These are phyloP conservation scores for Cryptosporidium parvum DNA, from an alignment of 169 alveolate species.

Conservation along the genomic window DNA sequence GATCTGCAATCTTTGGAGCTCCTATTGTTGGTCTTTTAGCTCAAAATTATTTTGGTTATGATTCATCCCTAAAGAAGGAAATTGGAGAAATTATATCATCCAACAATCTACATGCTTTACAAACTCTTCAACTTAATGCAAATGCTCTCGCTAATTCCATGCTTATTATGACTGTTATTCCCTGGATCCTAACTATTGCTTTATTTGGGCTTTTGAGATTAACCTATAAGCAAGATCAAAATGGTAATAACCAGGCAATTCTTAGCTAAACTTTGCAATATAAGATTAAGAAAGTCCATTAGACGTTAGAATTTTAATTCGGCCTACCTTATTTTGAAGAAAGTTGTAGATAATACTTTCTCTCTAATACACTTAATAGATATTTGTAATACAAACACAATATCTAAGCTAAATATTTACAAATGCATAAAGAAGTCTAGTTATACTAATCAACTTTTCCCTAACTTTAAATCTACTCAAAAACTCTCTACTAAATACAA, in stretches of 20 bases:
- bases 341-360: neutral
- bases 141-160: constrained; percentile 73
- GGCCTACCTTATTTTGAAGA: neutral
- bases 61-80: constrained; percentile 46
- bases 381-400: neutral
- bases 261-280: neutral
- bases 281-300: no score
- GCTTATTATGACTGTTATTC: constrained; percentile 56
- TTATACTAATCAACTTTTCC: neutral
- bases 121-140: constrained; percentile 25
- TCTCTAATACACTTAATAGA: neutral
- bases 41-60: constrained; percentile 55
- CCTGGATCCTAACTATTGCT: constrained; percentile 61
- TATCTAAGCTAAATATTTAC: neutral
- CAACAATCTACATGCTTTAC: constrained; percentile 1
- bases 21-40: constrained; percentile 76
- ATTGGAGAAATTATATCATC: constrained; percentile 1
- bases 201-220: constrained; percentile 44
- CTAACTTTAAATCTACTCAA: neutral
- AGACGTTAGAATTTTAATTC: no score
- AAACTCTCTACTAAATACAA: neutral
- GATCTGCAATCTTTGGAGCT: constrained; percentile 81
- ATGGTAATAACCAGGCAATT: neutral
- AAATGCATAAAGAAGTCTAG: neutral
- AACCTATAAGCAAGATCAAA: constrained; percentile 36